phyloP scores from a whole-genome alignment of 1,284 basidiomycete species.

The Ganoderma multipileum region DNA sequence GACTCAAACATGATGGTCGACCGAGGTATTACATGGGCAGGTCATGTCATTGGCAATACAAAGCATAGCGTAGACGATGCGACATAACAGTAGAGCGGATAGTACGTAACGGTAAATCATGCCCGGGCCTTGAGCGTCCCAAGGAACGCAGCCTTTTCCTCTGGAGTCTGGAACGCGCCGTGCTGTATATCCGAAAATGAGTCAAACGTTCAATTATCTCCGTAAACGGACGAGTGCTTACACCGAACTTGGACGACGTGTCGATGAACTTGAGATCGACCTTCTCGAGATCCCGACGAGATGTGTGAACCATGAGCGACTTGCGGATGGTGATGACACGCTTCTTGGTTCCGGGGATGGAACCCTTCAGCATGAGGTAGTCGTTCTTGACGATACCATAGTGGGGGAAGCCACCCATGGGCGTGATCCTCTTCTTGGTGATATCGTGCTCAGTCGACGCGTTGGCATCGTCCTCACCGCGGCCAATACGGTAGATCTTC shows the following conservation, averaged over 20 bases:
- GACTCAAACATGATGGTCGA: constrained; percentile 24
- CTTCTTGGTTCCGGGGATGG: constrained; percentile 96
- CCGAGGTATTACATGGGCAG: constrained; percentile 28
- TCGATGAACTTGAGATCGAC: constrained; percentile 99
- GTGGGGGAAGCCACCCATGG: constrained; percentile 99
- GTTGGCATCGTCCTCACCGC: constrained; percentile 82
- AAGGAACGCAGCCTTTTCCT: constrained; percentile 95
- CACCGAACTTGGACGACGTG: constrained; percentile 94
- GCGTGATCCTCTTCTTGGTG: constrained; percentile 95
- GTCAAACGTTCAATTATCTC: not conserved
- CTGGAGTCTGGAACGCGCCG: constrained; percentile 94
- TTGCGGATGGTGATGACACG: constrained; percentile 95
- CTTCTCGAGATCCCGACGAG: constrained; percentile 93
- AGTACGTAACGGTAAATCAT: constrained; percentile 43
- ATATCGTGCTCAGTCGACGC: constrained; percentile 95
- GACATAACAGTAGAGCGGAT: constrained; percentile 40
- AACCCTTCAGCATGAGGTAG: constrained; percentile 96
- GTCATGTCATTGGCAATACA: constrained; percentile 45
- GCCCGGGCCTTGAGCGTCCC: constrained; percentile 87
- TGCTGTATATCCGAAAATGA: constrained; percentile 60
- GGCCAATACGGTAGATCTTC: constrained; percentile 97
- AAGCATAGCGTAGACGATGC: constrained; percentile 47
- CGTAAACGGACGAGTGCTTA: constrained; percentile 47
- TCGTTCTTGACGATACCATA: constrained; percentile 99
- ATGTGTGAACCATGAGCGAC: constrained; percentile 88